Evolutionary conservation across 805 yeast genomes (phyloP).

Genomic region (Scheffersomyces spartinae): DNA sequence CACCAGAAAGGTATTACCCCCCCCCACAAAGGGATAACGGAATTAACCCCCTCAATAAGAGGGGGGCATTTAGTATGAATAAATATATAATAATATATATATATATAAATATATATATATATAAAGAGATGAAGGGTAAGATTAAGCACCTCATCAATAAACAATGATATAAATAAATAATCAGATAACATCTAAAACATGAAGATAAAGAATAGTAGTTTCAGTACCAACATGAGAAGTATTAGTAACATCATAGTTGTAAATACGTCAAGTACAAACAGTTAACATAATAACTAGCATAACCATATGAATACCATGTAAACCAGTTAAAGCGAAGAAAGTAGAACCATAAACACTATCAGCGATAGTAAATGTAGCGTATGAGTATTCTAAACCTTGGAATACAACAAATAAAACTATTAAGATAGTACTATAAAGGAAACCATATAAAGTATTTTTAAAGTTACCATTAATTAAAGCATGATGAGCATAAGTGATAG

Average conservation of each 20-base stretch:
- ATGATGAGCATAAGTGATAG: constrained; percentile 13
- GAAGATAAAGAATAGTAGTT: constrained; percentile 11
- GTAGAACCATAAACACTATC: constrained; percentile 14
- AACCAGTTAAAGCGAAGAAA: constrained; percentile 12
- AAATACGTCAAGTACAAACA: constrained; percentile 9
- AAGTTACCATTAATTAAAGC: constrained; percentile 8
- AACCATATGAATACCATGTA: constrained; percentile 13
- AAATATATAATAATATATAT: too few species aligned
- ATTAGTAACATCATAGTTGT: constrained; percentile 9
- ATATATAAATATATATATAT: too few species aligned
- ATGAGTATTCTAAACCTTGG: constrained; percentile 12
- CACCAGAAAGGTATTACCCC: too few species aligned
- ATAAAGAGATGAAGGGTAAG: too few species aligned
- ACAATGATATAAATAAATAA: constrained; percentile 11
- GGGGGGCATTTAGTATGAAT: too few species aligned
- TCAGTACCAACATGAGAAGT: constrained; percentile 12
- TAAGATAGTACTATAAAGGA: constrained; percentile 10
- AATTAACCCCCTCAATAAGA: too few species aligned
- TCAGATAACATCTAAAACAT: constrained; percentile 15
- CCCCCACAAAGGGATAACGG: too few species aligned
- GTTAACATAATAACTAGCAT: constrained; percentile 11
- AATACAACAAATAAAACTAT: constrained; percentile 11
- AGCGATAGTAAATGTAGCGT: constrained; percentile 11
- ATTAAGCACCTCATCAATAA: constrained; percentile 14
- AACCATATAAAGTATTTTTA: constrained; percentile 7